Conservation (phyloP, 257 asterid genomes). For the Voacanga thouarsii region DNA sequence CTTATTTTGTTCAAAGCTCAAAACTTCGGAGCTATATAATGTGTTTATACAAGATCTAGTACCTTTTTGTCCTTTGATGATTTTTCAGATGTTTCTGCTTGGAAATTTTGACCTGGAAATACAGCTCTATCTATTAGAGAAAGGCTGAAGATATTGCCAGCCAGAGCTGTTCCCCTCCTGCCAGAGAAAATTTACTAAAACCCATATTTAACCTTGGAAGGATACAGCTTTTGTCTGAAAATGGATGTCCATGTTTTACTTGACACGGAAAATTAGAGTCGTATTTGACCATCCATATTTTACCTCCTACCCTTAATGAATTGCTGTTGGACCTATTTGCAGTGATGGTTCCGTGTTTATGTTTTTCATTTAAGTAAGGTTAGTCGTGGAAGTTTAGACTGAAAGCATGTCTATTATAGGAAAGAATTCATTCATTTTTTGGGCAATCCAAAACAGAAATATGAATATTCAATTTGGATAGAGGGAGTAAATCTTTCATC, state of each 20-base stretch:
- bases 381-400: background rate
- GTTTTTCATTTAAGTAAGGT: background rate
- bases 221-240: background rate
- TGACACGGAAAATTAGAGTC: background rate
- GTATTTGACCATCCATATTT: background rate
- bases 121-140: background rate
- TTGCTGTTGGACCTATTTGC: background rate
- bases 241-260: background rate
- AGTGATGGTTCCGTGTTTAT: background rate
- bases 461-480: too few relatives aligned
- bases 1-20: background rate
- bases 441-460: too few relatives aligned
- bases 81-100: background rate
- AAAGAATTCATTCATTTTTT: background rate
- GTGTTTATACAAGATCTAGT: background rate
- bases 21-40: background rate
- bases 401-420: too few relatives aligned
- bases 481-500: too few relatives aligned
- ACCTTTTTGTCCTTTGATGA: background rate
- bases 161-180: background rate
- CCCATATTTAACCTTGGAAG: background rate
- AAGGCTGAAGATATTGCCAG: background rate
- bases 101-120: background rate
- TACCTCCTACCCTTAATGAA: background rate
- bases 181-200: background rate